phyloP scores from a whole-genome alignment of 345 rosid species.

The Chamaenerion angustifolium region DNA sequence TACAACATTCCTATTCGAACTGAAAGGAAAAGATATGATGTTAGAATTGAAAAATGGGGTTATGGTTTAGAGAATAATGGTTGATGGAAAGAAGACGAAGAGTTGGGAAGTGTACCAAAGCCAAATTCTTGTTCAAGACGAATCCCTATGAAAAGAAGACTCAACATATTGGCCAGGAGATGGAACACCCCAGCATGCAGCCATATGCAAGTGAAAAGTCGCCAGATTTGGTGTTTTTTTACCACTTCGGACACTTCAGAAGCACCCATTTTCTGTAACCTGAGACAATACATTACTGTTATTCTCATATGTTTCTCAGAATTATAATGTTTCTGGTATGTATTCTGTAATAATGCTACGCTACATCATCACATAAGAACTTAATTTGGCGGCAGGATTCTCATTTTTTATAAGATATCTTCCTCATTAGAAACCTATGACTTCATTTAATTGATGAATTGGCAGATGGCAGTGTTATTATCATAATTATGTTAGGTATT shows the following conservation, averaged over 20 bases:
- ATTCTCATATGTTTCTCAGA: no score
- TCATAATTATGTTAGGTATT: no score
- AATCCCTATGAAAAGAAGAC: constrained; percentile 80
- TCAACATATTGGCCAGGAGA: constrained; percentile 80
- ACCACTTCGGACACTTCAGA: constrained; percentile 37
- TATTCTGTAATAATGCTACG: no score
- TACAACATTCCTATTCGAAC: constrained; percentile 79
- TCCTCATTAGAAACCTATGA: no score
- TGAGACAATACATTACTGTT: constrained; percentile 7
- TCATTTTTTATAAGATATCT: no score
- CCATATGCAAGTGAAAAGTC: constrained; percentile 80
- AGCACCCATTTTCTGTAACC: constrained; percentile 86
- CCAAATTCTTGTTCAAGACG: constrained; percentile 96
- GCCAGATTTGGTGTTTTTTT: constrained; percentile 57
- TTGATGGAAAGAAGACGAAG: background rate
- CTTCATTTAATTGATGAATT: no score
- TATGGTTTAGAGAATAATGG: background rate
- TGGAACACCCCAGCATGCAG: constrained; percentile 95
- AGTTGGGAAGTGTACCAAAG: constrained; percentile 30
- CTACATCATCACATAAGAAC: no score
- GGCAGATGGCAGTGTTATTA: no score
- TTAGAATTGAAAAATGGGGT: background rate
- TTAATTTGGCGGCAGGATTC: no score
- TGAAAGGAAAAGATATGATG: constrained; percentile 14
- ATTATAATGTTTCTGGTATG: no score